Evolutionary conservation across 176 grass and related monocot genomes (phyloP).

Genomic region (Neostapfia colusana): DNA sequence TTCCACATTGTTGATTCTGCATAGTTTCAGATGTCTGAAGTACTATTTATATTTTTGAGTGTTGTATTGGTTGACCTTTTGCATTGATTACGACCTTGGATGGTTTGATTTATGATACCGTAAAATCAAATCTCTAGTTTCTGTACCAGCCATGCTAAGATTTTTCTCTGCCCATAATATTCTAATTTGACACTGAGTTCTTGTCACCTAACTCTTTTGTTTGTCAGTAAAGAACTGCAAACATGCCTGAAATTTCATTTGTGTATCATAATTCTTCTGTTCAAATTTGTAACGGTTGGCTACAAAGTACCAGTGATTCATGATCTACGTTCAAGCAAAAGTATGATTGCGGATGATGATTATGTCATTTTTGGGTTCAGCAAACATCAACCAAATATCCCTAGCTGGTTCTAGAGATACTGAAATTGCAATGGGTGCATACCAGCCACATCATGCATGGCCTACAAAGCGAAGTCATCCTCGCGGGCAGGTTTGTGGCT

Average conservation of each 20-base stretch:
- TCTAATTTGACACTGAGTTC: not conserved
- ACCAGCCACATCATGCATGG: slow-evolving; percentile 89
- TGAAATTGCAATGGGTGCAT: slow-evolving; percentile 96
- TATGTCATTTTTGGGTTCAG: slow-evolving; percentile 86
- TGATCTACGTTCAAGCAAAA: slow-evolving; percentile 98
- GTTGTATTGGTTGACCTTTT: not conserved
- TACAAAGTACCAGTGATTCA: slow-evolving; percentile 73
- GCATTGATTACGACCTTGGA: not conserved
- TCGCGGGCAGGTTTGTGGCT: slow-evolving; percentile 66
- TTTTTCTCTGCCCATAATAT: not conserved
- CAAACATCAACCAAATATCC: slow-evolving; percentile 97
- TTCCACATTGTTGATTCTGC: not conserved
- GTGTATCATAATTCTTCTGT: slow-evolving; percentile 9
- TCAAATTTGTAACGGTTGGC: slow-evolving; percentile 48
- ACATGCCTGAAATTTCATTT: not conserved
- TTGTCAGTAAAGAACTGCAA: not conserved
- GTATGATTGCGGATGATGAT: slow-evolving; percentile 93
- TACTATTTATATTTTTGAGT: not conserved
- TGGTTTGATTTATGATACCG: slow-evolving; percentile 12
- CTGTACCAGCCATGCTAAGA: not conserved
- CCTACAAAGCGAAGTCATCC: slow-evolving; percentile 58
- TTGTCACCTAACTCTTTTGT: not conserved
- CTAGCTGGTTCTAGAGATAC: slow-evolving; percentile 88
- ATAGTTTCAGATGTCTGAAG: not conserved
- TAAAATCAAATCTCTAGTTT: not conserved